phyloP scores from a whole-genome alignment of 768 basidiomycete genomes.

The Panaeolus cyanescens region DNA sequence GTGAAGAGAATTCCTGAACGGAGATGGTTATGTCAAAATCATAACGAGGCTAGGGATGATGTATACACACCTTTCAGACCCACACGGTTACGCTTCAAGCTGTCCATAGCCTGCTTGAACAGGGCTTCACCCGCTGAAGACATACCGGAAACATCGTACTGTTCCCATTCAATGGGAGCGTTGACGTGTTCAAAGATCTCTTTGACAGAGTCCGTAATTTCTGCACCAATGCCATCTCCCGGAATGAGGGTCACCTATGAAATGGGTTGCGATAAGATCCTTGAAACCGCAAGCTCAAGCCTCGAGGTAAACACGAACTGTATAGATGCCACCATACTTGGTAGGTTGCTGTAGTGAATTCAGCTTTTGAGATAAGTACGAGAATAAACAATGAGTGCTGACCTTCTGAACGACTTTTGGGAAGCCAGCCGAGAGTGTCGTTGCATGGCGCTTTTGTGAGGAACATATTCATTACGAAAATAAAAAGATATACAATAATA shows the following conservation, averaged over 20 bases:
- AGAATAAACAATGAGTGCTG: slow-evolving; percentile 25
- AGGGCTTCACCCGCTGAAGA: slow-evolving; percentile 92
- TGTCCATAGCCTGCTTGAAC: slow-evolving; percentile 98
- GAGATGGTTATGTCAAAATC: slow-evolving; percentile 10
- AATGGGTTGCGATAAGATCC: slow-evolving; percentile 21
- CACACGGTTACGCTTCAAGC: slow-evolving; percentile 94
- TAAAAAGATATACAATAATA: background rate
- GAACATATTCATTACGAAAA: slow-evolving; percentile 8
- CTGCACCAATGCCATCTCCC: slow-evolving; percentile 95
- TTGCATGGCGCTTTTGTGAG: slow-evolving; percentile 6
- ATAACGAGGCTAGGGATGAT: slow-evolving; percentile 2
- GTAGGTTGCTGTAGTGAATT: slow-evolving; percentile 61
- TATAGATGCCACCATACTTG: slow-evolving; percentile 93
- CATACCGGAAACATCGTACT: slow-evolving; percentile 96
- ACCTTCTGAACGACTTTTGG: slow-evolving; percentile 76
- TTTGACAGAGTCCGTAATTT: slow-evolving; percentile 98
- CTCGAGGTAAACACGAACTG: slow-evolving; percentile 48
- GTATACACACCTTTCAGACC: slow-evolving; percentile 87
- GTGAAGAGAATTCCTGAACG: slow-evolving; percentile 93
- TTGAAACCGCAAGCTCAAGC: slow-evolving; percentile 7
- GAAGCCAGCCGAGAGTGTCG: slow-evolving; percentile 47
- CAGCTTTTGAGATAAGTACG: slow-evolving; percentile 10
- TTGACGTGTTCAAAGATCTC: slow-evolving; percentile 98
- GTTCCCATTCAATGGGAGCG: slow-evolving; percentile 99
- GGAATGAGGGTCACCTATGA: slow-evolving; percentile 92